Evolutionary conservation across 164 flowering plant species (phyloP).

Genomic region (Aristolochia fimbriata): DNA sequence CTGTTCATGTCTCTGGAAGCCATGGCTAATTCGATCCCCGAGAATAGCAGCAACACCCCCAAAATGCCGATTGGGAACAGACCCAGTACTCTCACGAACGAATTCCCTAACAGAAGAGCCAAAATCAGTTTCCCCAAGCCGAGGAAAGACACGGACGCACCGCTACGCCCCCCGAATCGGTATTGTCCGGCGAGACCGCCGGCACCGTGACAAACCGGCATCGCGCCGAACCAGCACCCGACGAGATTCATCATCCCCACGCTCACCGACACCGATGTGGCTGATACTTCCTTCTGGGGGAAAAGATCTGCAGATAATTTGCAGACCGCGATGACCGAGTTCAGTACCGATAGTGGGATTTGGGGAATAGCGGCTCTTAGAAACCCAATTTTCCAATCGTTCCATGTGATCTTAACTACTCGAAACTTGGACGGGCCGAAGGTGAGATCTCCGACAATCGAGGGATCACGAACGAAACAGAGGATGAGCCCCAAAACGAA

Average conservation of each 20-base stretch:
- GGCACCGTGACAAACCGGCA: slow-evolving; percentile 88
- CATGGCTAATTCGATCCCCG: slow-evolving; percentile 87
- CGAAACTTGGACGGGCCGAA: slow-evolving; percentile 62
- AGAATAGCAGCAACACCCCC: slow-evolving; percentile 68
- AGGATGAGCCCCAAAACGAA: slow-evolving; percentile 52
- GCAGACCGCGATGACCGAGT: slow-evolving; percentile 83
- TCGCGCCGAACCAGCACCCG: slow-evolving; percentile 89
- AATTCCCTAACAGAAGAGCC: slow-evolving; percentile 66
- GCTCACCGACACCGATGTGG: slow-evolving; percentile 54
- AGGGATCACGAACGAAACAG: slow-evolving; percentile 62
- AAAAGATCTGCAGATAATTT: slow-evolving; percentile 67
- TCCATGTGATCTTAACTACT: slow-evolving; percentile 46
- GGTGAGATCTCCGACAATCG: slow-evolving; percentile 34
- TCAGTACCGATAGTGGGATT: slow-evolving; percentile 65
- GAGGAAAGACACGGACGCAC: slow-evolving; percentile 50
- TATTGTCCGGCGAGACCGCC: slow-evolving; percentile 86
- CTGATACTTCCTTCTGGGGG: slow-evolving; percentile 57
- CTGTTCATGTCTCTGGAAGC: slow-evolving; percentile 67
- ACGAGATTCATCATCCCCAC: slow-evolving; percentile 73
- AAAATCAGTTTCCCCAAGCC: slow-evolving; percentile 59
- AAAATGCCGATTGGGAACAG: slow-evolving; percentile 68
- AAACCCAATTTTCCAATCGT: slow-evolving; percentile 78
- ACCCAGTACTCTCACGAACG: slow-evolving; percentile 54
- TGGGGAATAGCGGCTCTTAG: slow-evolving; percentile 73
- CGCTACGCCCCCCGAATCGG: slow-evolving; percentile 72